Base-by-base conservation (phyloP, 331 rosid species). In the Acacia pycnantha region DNA sequence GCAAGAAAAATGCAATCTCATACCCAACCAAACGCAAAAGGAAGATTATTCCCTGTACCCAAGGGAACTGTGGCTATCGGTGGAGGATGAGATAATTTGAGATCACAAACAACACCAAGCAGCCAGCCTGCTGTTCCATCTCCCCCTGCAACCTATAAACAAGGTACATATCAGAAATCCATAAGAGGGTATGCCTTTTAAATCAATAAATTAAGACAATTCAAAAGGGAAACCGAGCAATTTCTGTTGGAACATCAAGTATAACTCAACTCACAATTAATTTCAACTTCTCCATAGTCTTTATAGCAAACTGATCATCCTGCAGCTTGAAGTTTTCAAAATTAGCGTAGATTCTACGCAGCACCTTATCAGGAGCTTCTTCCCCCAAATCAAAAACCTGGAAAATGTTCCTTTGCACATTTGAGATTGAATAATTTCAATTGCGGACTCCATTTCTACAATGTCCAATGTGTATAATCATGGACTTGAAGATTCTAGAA, bases 41-140 rank as follows among this genome's bases (percentile, higher is more conserved):
- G 97, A 54, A 96, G 98, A 92, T 96, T 96, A 81, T 96, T 96
- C 86, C 99, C 98, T 11, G 99, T 96, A 77, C 99, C 99, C 76
- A 96, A 83, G 19, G 99, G 99, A 66, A 96, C 88, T 0, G 98
- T 94, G 16, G 97, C 99, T 69, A 96, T 85, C 46, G 98, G 93
- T 0, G 98, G 99, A 19, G 97, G 84, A 87, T 86, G 95, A 83
- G 99, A 88, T 74, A 93, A 84, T 86, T 82, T 92, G 74, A 96
- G 94, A 85, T 96, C 99, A 84, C 94, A 92, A 88, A 96, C 97
- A 84, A 94, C 98, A 79, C 99, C 98, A 84, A 96, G 99, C 70
- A 96, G 94, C 99, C 99, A 96, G 9, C 97, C 97, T 65, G 98
- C 99, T 24, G 99, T 96, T 90, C 99, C 99, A 87, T 96, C 98